Base-by-base conservation (phyloP, 2,329 filamentous ascomycete genomes). In the Fusarium odoratissimum region DNA sequence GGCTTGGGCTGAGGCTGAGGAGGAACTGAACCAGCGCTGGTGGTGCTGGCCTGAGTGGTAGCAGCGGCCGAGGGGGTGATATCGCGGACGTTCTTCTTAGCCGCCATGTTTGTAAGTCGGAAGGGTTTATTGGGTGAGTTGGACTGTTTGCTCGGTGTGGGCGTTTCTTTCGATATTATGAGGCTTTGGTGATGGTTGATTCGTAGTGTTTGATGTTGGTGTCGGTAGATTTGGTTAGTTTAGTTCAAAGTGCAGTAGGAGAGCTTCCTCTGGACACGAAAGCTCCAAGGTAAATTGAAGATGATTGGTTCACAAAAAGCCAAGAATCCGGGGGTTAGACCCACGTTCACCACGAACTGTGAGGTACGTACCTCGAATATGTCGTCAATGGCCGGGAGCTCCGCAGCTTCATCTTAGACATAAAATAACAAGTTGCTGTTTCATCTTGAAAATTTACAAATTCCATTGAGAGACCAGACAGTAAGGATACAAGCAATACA, bases 11-110 rank as follows among this genome's bases (percentile, higher is more conserved):
- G 67, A 56, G 74, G 62, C 55, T 51, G 64, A 55, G 73, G 68
- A 69, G 75, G 77, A 49, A 78, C 74, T 25, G 79, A 77, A 64
- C 65, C 71, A 38, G 73, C 62, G 31, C 75, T 78, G 55, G 78
- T 72, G 64, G 78, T 76, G 76, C 79, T 73, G 64, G 76, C 65
- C 63, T 80, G 78, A 38, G 74, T 67, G 45, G 76, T 77, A 58
- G 72, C 80, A 44, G 82, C 79, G 46, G 81, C 79, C 42, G 83
- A 80, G 52, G 80, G 75, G 37, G 77, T 63, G 37, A 77, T 74
- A 25, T 79, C 80, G 75, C 78, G 80, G 54, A 70, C 79, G 71
- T 79, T 83, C 74, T 85, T 86, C 82, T 88, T 90, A 48, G 87
- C 85, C 54, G 87, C 84, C 88, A 89, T 87, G 76, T 56, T 76